Base-by-base conservation (phyloP, 1,139 yeast species). In the Kluyveromyces sp. region DNA sequence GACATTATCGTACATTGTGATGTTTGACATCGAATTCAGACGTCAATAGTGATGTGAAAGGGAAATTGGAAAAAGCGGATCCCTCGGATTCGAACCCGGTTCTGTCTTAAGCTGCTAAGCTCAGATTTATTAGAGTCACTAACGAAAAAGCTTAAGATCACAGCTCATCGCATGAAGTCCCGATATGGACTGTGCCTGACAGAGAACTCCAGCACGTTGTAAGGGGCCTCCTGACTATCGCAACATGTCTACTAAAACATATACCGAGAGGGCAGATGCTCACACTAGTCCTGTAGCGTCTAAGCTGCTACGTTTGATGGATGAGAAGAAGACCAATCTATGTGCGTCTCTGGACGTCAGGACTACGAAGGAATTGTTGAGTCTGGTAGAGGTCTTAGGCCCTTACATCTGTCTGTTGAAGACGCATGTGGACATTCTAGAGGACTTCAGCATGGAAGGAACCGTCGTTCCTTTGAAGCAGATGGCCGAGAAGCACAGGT, bases 281-380 rank as follows among this genome's bases (percentile, higher is more conserved):
- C 96, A 87, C 58, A 67, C 77, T 1, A 83, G 95, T 16, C 82
- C 92, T 1, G 82, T 92, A 17, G 97, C 96, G 1, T 68, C 75
- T 44, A 77, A 86, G 49, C 75, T 94, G 40, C 72, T 94, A 49
- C 66, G 65, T 25, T 73, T 89, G 38, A 88, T 89, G 85, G 87
- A 82, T 43, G 62, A 68, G 38, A 94, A 94, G 65, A 70, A 86
- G 63, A 77, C 96, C 46, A 94, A 92, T 57, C 73, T 94, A 48
- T 94, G 98, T 70, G 97, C 97, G 16, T 88, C 97, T n/a, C 77
- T 89, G 18, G 99, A 94, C 63, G 94, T 92, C 17, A 75, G 77
- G 48, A 78, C 84, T 33, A 87, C 96, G 4, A 60, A 62, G 4
- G 96, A 89, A 58, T 74, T 94, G 46, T 71, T 94, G 44, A 57